These are phyloP conservation scores for Stagonosporopsis rhizophila DNA, from an alignment of 2,329 filamentous ascomycete species.

Conservation along the genomic window DNA sequence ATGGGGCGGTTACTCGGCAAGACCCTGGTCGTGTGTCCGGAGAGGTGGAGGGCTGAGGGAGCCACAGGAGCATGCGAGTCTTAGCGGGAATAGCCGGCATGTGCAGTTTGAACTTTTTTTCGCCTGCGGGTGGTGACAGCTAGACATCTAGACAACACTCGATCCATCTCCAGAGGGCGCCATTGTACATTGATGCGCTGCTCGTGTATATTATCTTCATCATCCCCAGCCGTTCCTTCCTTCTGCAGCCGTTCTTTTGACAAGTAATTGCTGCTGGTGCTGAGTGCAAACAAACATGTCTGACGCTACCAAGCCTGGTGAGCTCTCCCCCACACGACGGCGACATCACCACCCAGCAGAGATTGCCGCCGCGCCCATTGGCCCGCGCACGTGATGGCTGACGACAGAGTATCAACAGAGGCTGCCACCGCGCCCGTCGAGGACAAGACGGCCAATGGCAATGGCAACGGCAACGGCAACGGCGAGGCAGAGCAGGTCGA, in stretches of 20 bases:
- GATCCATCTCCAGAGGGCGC: constrained; percentile 26
- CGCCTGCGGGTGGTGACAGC: constrained; percentile 11
- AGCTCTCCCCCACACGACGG: constrained; percentile 31
- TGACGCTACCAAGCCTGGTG: constrained; percentile 50
- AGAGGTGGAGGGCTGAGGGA: constrained; percentile 8
- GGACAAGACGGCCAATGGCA: constrained; percentile 30
- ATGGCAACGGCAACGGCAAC: constrained; percentile 15
- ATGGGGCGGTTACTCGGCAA: constrained; percentile 17
- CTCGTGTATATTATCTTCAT: constrained; percentile 38
- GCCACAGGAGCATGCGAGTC: constrained; percentile 5
- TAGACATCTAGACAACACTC: neutral
- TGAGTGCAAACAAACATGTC: constrained; percentile 22
- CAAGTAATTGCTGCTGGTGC: constrained; percentile 7
- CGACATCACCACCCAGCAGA: neutral
- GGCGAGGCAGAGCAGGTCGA: constrained; percentile 31
- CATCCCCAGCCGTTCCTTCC: constrained; percentile 31
- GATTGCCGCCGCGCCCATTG: neutral
- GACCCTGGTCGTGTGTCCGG: constrained; percentile 10
- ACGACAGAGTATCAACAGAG: constrained; percentile 31
- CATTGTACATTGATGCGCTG: constrained; percentile 46
- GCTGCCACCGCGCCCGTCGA: constrained; percentile 34
- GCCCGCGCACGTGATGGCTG: constrained; percentile 28
- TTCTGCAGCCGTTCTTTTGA: constrained; percentile 30
- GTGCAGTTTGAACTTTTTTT: constrained; percentile 14
- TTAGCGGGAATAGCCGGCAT: constrained; percentile 18